Conservation (phyloP, 495 filamentous ascomycete species). For the Aspergillus carlsbadensis region DNA sequence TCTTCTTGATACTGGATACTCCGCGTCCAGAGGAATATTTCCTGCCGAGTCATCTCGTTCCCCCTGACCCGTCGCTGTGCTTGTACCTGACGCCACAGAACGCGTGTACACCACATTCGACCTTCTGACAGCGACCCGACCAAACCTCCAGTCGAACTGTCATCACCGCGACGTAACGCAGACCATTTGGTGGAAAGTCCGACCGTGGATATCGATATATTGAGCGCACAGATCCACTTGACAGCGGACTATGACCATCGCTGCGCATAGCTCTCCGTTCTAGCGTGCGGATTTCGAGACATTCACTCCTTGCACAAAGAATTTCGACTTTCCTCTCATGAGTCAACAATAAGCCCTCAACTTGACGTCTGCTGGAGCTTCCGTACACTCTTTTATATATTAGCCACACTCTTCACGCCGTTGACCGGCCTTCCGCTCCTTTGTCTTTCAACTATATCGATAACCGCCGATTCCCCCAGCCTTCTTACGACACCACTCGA, state of each 20-base stretch:
- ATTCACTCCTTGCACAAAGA: constrained; percentile 25
- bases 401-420: constrained; percentile 25
- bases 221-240: constrained; percentile 9
- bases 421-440: constrained; percentile 31
- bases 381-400: constrained; percentile 29
- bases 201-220: constrained; percentile 10
- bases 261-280: constrained; percentile 14
- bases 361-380: constrained; percentile 44
- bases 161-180: constrained; percentile 12
- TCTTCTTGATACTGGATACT: neutral
- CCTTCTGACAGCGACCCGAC: constrained; percentile 6
- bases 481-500: constrained; percentile 8
- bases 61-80: constrained; percentile 12
- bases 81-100: constrained; percentile 18
- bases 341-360: constrained; percentile 37
- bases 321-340: constrained; percentile 22
- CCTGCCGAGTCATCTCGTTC: neutral
- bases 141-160: constrained; percentile 9
- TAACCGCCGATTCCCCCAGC: constrained; percentile 1
- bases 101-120: constrained; percentile 26
- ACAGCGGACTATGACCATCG: constrained; percentile 29
- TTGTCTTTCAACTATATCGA: constrained; percentile 10
- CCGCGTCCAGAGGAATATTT: neutral
- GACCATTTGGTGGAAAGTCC: constrained; percentile 10
- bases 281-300: constrained; percentile 13